These are phyloP conservation scores for Bjerkandera adusta DNA, from an alignment of 1,284 basidiomycete species.

Conservation along the genomic window DNA sequence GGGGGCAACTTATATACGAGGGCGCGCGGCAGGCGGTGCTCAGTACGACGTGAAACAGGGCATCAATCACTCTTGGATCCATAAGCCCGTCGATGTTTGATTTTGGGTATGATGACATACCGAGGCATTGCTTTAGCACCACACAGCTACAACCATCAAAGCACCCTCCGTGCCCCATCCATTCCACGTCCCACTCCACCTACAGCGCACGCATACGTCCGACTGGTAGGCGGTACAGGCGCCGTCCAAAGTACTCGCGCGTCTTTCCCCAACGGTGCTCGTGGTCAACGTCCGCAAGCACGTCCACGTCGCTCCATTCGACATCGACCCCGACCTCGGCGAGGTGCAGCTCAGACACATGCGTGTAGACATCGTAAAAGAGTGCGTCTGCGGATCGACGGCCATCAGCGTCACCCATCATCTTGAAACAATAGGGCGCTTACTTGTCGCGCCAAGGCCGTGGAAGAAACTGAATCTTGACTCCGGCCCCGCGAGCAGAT, in stretches of 20 bases:
- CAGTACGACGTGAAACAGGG: too few relatives aligned
- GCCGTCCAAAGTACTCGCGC: constrained; percentile 69
- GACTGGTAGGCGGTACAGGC: constrained; percentile 64
- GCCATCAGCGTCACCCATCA: constrained; percentile 7
- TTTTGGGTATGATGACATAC: neutral
- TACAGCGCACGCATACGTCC: constrained; percentile 37
- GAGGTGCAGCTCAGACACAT: constrained; percentile 85
- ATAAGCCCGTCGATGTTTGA: neutral
- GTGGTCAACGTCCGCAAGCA: constrained; percentile 41
- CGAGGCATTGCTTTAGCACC: neutral
- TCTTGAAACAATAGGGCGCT: constrained; percentile 20
- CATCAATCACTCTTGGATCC: neutral
- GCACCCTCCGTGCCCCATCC: too few relatives aligned
- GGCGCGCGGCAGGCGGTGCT: too few relatives aligned
- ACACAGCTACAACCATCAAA: too few relatives aligned
- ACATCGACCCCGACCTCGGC: constrained; percentile 76
- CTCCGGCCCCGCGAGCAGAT: constrained; percentile 74
- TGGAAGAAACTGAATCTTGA: constrained; percentile 97
- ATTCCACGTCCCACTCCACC: neutral
- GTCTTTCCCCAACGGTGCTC: constrained; percentile 64
- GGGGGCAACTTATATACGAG: neutral
- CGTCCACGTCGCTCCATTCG: constrained; percentile 73
- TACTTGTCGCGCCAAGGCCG: constrained; percentile 93
- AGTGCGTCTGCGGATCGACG: constrained; percentile 57
- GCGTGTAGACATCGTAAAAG: constrained; percentile 92